A percentile compares a stretch with the other conserved stretches of the same genome.
phyloP scores from a whole-genome alignment of 2,329 filamentous ascomycete species.

The Aspergillus persii region DNA sequence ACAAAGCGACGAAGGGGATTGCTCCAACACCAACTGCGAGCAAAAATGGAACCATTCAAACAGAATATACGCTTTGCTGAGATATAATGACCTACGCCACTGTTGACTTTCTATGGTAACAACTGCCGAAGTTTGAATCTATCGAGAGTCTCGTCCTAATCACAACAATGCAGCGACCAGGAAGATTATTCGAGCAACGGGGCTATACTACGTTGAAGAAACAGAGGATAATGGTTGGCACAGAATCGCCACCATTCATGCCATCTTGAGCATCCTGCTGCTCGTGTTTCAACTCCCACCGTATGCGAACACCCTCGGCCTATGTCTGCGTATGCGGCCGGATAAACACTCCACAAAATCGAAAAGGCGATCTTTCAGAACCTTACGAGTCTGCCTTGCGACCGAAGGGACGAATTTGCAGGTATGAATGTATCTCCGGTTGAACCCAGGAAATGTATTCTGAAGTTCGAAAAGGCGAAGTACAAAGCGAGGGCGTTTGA shows the following conservation, averaged over 20 bases:
- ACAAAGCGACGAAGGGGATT: neutral
- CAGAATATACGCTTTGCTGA: neutral
- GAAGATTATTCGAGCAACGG: neutral
- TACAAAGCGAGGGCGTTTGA: slow-evolving; percentile 14
- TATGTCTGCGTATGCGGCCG: slow-evolving; percentile 8
- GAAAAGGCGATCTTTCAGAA: slow-evolving; percentile 1
- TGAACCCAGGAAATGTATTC: too few species aligned
- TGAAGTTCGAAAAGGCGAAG: slow-evolving; percentile 3
- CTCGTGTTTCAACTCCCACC: neutral
- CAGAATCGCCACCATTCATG: neutral
- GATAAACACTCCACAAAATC: slow-evolving; percentile 1
- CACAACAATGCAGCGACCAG: neutral
- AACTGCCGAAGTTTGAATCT: too few species aligned
- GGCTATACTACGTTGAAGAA: slow-evolving; percentile 1
- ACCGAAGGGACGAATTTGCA: slow-evolving; percentile 9
- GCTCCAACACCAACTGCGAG: too few species aligned
- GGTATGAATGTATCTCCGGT: neutral
- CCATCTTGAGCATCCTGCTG: neutral
- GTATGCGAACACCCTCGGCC: slow-evolving; percentile 3
- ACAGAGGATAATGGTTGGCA: neutral
- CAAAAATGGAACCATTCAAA: neutral
- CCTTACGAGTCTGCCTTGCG: slow-evolving; percentile 7
- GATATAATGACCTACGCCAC: slow-evolving; percentile 7
- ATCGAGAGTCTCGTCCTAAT: neutral
- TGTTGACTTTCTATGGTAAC: slow-evolving; percentile 6